Conservation (phyloP, 495 filamentous ascomycete genomes). For the Neurospora terricola region DNA sequence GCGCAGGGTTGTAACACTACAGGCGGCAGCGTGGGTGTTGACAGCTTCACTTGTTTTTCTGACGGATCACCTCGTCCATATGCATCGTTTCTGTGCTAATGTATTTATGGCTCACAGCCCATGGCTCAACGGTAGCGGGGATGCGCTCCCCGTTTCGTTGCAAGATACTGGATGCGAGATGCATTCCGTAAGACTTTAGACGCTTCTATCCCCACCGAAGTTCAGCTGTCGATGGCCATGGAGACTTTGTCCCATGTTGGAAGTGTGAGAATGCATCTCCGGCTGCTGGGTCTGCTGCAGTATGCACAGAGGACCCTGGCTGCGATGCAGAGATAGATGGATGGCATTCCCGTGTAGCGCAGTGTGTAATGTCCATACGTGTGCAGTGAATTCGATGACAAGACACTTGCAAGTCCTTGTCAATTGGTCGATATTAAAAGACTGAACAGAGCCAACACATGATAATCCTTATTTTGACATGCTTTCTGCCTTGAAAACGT, state of each 20-base stretch:
- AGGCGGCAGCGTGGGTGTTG: not conserved
- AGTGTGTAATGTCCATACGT: not conserved
- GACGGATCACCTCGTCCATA: not conserved
- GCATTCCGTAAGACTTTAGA: not conserved
- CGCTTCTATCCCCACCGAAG: not conserved
- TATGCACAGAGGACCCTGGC: not conserved
- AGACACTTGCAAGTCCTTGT: not conserved
- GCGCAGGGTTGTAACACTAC: not conserved
- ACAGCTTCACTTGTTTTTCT: not conserved
- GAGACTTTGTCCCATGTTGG: not conserved
- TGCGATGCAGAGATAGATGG: not conserved
- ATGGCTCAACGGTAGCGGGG: not conserved
- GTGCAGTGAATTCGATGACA: not conserved
- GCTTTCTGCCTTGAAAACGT: not conserved
- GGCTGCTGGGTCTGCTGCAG: not conserved
- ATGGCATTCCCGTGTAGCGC: not conserved
- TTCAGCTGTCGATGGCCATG: not conserved
- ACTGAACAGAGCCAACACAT: not conserved
- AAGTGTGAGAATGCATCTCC: not conserved
- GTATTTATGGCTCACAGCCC: not conserved
- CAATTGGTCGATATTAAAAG: not conserved
- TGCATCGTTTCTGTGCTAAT: not conserved
- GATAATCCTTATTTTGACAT: not conserved
- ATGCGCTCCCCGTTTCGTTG: not conserved
- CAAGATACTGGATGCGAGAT: not conserved